Evolutionary conservation across 2,329 filamentous ascomycete species (phyloP), one percentile per base, ranked within the genome.

Genomic region (Didymosphaeria variabile): DNA sequence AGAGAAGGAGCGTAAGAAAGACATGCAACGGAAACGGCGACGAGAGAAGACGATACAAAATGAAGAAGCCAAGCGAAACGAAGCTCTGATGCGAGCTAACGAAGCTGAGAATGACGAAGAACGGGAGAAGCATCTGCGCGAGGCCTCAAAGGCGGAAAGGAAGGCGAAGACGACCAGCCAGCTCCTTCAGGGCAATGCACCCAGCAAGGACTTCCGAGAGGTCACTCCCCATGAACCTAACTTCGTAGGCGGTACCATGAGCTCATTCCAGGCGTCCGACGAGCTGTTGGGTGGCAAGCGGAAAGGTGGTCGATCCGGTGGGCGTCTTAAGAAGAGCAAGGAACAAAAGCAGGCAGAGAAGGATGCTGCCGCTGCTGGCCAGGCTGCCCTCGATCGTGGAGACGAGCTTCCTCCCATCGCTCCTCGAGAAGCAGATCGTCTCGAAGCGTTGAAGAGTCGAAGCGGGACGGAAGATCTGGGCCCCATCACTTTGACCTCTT

Each of bases 1-100:
- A 63, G 95, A 99, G 79, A 99, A 99, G 81, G 95, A 99, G 80
- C 92, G 95, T 67, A 99, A 99, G 84, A 99, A 99, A 83, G 95
- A 99, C 75, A 98, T 99, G 93, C 95, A 99, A 78, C 91, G 95
- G 65, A 99, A 98, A 82, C 88, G 95, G 62, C 90, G 95, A 46
- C 91, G 95, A 19, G 94, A 98, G 77, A 97, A 97, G 84, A 93
- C 93, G 4, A 91, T 96, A 61, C 94, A 93, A 7, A 91, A 96
- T 70, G 94, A 97, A 71, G 84, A 85, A 75, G 90, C 93, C 75
- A 95, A 96, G 81, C 91, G 95, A 65, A 88, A 91, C 3, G 87
- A 90, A 67, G 92, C 93, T 4, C 84, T 97, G 47, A 89, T 90
- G 64, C 90, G 90, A 67, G 92, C 94, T 10, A 87, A 90, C 60